Percentiles rank a stretch among this genome's conserved stretches.
Evolutionary conservation across 345 rosid species (phyloP).

Genomic region (Psidium friedrichsthalianum): DNA sequence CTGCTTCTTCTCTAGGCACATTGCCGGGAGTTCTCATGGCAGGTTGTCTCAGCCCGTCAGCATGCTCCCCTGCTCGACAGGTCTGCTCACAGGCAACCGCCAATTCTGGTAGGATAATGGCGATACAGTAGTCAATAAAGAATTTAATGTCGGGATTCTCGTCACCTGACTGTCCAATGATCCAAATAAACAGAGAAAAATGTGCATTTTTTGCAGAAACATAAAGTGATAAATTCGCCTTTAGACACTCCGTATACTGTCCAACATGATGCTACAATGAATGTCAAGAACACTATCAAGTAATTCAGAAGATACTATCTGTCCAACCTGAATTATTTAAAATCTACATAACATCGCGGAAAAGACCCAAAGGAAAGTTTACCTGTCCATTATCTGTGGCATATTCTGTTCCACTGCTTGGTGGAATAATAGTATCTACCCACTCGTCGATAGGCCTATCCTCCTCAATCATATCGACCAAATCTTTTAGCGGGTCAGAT

Average conservation of each 20-base stretch:
- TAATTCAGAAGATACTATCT: not conserved
- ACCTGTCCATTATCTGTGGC: not conserved
- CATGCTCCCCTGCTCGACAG: not conserved
- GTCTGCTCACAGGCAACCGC: not conserved
- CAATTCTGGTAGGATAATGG: not conserved
- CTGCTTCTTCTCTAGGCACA: not conserved
- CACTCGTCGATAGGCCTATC: not conserved
- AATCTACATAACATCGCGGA: not conserved
- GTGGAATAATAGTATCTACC: accelerated
- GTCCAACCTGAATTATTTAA: not conserved
- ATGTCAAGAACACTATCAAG: not conserved
- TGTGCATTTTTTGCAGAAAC: not conserved
- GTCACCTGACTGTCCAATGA: not conserved
- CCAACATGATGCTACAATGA: not conserved
- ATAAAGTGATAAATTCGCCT: not conserved
- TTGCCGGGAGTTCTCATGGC: not conserved
- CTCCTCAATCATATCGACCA: not conserved
- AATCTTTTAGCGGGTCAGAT: not conserved
- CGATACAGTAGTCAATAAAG: not conserved
- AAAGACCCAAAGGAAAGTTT: not conserved
- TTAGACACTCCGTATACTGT: not conserved
- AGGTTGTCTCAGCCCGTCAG: not conserved
- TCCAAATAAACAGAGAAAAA: not conserved
- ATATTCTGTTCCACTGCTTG: not conserved
- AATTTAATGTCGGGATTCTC: not conserved